Evolutionary conservation across 2,329 filamentous ascomycete genomes (phyloP), one percentile per base, ranked within the genome.

Genomic region (Trichoderma harzianum): DNA sequence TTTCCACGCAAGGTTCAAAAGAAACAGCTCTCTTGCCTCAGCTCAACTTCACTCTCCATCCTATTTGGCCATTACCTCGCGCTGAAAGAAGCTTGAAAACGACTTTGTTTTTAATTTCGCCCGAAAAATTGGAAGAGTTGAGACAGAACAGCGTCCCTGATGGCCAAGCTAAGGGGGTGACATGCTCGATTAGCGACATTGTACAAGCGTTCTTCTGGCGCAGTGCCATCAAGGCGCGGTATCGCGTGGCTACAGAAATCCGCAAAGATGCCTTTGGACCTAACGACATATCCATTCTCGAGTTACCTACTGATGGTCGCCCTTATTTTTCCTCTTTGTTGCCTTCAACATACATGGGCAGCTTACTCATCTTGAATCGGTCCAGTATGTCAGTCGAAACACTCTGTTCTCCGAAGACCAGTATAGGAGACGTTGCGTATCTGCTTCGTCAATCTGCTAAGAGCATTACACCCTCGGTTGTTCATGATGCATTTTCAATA

Each of bases 151-250:
- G 18, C 36, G 1, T 26, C 12, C 24, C 36, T n/a, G 36, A 64
- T 47, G 24, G 16, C 11, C 26, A 47, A 26, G 26, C 11, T 28
- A 78, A 79, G 26, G 75, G 76, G 0, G 69, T 74, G 7, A 72
- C 77, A 16, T 71, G 72, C 0, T 82, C 81, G 0, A 74, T 81
- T 28, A 82, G 78, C 70, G 82, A 83, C 57, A 80, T 83, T 10
- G 74, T 83, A 2, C 80, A 83, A 72, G 82, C 82, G 0, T 80
- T 83, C 63, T 78, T 82, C 72, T 83, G 82, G 82, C 78, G 80
- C 0, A 76, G 78, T 0, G 76, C 80, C 0, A 77, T 83, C 55
- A 75, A 78, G 24, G 79, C 81, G 1, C 77, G 82, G 14, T 79
- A 80, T 53, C 78, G 77, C 1, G 80, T 81, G 1, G 80, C 76